Base-by-base conservation (phyloP, 1,139 yeast species). In the Sugiyamaella castrensis region DNA sequence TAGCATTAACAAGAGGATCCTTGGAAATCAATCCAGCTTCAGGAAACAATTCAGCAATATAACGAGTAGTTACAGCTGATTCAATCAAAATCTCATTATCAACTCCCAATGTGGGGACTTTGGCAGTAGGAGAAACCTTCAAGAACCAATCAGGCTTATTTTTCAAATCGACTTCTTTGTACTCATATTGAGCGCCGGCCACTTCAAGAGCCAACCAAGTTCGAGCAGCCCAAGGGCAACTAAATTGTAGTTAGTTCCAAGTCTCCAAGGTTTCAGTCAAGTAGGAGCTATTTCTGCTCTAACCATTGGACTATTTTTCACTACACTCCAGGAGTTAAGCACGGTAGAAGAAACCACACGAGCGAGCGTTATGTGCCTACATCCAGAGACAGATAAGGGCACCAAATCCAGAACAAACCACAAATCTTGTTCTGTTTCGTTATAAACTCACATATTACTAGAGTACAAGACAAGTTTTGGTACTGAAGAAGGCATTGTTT, bases 141-240 rank as follows among this genome's bases (percentile, higher is more conserved):
- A 59, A 50, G 42, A 59, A 59, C 61, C 63, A 56, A 12, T 59
- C 64, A n/a, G 65, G 61, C 53, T 61, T 61, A 52, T 59, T 57
- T 36, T 42, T 37, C 37, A 61, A 55, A 43, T 60, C 63, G 29
- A 61, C 58, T 45, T 56, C 61, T 41, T 57, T 51, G 41, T 43
- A 48, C 47, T 60, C 63, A 46, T 51, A 61, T 43, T 58, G 50
- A 36, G 57, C 62, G 15, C 56, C 57, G 19, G 59, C 62, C 39
- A 46, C 51, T 37, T 54, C 53, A 35, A 61, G 55, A 8, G 62
- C 63, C 29, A 59, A 48, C 63, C 62, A 59, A 15, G 65, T 57
- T 19, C 65, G 55, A 26, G 59, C 61, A 9, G 65, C 65, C 59
- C 60, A 61, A 5, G 65, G 65, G 43, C 65, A 53, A 12, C 51